Evolutionary conservation across 768 basidiomycete genomes (phyloP).

Genomic region (Lactarius sp.): DNA sequence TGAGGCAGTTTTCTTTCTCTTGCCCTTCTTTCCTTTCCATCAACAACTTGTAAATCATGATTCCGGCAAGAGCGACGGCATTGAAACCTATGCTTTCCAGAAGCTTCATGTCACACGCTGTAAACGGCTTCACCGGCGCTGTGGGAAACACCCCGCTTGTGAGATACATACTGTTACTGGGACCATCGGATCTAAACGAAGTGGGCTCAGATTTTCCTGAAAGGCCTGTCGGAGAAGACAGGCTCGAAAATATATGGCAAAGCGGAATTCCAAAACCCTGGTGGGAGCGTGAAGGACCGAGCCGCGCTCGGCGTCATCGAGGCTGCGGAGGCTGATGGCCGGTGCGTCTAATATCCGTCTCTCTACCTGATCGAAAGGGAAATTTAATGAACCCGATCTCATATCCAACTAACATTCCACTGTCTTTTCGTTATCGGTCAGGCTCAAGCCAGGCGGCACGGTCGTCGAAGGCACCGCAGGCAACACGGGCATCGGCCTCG

Average conservation of each 20-base stretch:
- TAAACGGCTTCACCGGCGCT: constrained; percentile 79
- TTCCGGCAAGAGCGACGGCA: not conserved
- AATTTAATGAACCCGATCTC: not conserved
- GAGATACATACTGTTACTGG: constrained; percentile 29
- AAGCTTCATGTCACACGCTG: constrained; percentile 36
- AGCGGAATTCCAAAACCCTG: constrained; percentile 97
- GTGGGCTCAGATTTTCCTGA: constrained; percentile 66
- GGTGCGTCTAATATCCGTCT: constrained; percentile 42
- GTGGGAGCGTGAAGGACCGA: constrained; percentile 96
- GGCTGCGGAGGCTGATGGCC: constrained; percentile 81
- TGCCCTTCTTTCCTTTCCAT: no score
- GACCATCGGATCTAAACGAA: constrained; percentile 16
- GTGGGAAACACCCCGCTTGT: constrained; percentile 94
- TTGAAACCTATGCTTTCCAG: constrained; percentile 24
- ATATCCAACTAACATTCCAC: no score
- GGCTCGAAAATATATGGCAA: constrained; percentile 89
- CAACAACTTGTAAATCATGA: constrained; percentile 4
- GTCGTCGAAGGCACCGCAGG: constrained; percentile 98
- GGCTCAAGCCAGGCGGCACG: constrained; percentile 89
- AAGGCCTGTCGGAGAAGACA: constrained; percentile 73
- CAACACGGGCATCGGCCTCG: constrained; percentile 95
- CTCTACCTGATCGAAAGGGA: not conserved
- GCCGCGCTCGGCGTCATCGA: constrained; percentile 85
- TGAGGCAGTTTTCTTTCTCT: not conserved
- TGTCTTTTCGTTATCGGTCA: constrained; percentile 27